Conservation (phyloP, 2,329 filamentous ascomycete species). For the Fusarium poae region DNA sequence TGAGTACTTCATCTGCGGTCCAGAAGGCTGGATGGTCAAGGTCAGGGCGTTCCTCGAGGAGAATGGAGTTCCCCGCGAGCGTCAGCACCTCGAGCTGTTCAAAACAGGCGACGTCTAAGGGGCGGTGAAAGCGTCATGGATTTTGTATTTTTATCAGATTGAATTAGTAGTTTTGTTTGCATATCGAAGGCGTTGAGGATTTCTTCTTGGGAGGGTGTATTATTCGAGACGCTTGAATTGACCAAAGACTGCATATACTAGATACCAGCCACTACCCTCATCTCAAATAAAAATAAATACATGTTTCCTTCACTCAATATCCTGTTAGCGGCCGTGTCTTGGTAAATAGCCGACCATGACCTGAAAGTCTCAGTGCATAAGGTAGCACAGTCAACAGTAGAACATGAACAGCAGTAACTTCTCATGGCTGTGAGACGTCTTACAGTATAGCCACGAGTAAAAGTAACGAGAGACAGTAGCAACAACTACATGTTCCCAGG, state of each 20-base stretch:
- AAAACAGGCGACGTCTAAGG: constrained; percentile 62
- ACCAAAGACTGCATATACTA: constrained; percentile 31
- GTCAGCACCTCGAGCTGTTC: constrained; percentile 77
- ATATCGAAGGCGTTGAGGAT: constrained; percentile 41
- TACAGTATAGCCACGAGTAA: constrained; percentile 35
- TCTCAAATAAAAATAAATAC: background rate
- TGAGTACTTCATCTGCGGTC: constrained; percentile 80
- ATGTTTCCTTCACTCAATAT: background rate
- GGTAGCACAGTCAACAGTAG: constrained; percentile 17
- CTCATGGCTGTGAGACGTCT: constrained; percentile 19
- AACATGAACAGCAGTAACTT: constrained; percentile 5
- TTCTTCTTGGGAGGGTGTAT: constrained; percentile 22
- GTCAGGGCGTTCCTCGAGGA: constrained; percentile 65
- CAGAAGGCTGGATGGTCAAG: constrained; percentile 76
- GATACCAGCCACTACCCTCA: constrained; percentile 26
- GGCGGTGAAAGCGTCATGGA: background rate
- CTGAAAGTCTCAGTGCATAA: background rate
- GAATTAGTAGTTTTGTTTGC: constrained; percentile 17
- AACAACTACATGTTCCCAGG: constrained; percentile 10
- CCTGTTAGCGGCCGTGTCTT: background rate
- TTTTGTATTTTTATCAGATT: constrained; percentile 11
- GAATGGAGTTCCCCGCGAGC: constrained; percentile 68
- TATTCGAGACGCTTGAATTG: background rate
- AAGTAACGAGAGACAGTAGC: constrained; percentile 32
- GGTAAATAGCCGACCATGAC: constrained; percentile 22